Conservation (phyloP, 371 early-diverging fungal species). For the Blastocladiella emersonii region DNA sequence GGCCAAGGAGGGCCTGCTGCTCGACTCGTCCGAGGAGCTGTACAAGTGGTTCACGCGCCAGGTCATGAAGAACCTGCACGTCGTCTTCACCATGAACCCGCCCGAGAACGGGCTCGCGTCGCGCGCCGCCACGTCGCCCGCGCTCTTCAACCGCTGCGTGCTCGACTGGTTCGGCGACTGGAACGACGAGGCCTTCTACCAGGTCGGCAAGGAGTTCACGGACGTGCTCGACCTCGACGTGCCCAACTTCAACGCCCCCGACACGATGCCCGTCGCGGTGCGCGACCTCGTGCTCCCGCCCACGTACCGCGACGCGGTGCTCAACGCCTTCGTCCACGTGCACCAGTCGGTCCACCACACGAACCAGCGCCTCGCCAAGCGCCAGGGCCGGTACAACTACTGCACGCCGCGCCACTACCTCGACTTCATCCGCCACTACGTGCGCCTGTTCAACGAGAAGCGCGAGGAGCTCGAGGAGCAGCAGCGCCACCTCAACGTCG, state of each 20-base stretch:
- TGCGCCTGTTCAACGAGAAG: slow-evolving; percentile 77
- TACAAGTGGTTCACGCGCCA: slow-evolving; percentile 96
- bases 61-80: slow-evolving; percentile 91
- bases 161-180: slow-evolving; percentile 99
- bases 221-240: slow-evolving; percentile 74
- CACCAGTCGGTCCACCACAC: slow-evolving; percentile 79
- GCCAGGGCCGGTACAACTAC: slow-evolving; percentile 66
- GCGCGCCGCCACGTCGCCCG: slow-evolving; percentile 94
- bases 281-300: slow-evolving; percentile 56
- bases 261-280: slow-evolving; percentile 65
- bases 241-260: slow-evolving; percentile 49
- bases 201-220: slow-evolving; percentile 93
- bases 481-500: slow-evolving; percentile 94
- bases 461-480: slow-evolving; percentile 92
- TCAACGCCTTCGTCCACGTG: slow-evolving; percentile 81
- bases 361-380: slow-evolving; percentile 67
- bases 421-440: slow-evolving; percentile 91
- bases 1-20: slow-evolving; percentile 79
- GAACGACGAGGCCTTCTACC: slow-evolving; percentile 94
- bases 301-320: slow-evolving; percentile 67
- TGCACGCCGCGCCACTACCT: slow-evolving; percentile 95
- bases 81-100: slow-evolving; percentile 98
- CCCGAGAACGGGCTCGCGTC: slow-evolving; percentile 86
- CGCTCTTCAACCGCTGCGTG: slow-evolving; percentile 98
- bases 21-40: slow-evolving; percentile 88